Conservation (phyloP, 2,329 filamentous ascomycete species). For the Fusarium sp. region DNA sequence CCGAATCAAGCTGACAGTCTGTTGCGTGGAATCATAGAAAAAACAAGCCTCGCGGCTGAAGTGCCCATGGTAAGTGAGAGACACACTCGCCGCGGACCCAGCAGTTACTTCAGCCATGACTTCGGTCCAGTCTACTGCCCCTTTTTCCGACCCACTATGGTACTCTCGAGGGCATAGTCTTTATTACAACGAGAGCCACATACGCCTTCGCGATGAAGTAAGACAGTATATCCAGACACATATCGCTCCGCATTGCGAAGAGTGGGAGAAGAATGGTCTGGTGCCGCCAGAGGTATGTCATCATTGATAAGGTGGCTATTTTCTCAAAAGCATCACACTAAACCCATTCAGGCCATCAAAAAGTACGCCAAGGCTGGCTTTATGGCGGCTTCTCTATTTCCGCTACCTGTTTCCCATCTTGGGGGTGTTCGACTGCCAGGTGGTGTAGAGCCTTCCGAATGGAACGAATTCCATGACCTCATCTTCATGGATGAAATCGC, state of each 20-base stretch:
- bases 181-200: constrained; percentile 76
- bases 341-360: not conserved
- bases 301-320: not conserved
- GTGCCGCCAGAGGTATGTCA: constrained; percentile 60
- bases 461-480: constrained; percentile 71
- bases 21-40: too few species aligned
- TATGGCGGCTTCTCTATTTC: constrained; percentile 4
- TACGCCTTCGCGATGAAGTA: constrained; percentile 69
- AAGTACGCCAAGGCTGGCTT: constrained; percentile 6
- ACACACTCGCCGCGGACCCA: too few species aligned
- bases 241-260: constrained; percentile 70
- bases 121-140: not conserved
- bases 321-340: not conserved
- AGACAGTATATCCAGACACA: constrained; percentile 73
- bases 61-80: too few species aligned
- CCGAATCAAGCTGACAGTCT: too few species aligned
- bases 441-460: constrained; percentile 62
- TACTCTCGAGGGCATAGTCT: constrained; percentile 51
- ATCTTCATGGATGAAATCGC: constrained; percentile 70
- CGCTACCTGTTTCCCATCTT: not conserved
- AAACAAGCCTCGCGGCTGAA: too few species aligned
- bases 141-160: constrained; percentile 8
- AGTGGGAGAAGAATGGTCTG: constrained; percentile 74
- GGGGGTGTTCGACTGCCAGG: constrained; percentile 2
- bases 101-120: too few species aligned